Percentiles rank a stretch among this genome's conserved stretches.
Conservation (phyloP, 495 filamentous ascomycete genomes). For the Pseudevernia furfuracea region DNA sequence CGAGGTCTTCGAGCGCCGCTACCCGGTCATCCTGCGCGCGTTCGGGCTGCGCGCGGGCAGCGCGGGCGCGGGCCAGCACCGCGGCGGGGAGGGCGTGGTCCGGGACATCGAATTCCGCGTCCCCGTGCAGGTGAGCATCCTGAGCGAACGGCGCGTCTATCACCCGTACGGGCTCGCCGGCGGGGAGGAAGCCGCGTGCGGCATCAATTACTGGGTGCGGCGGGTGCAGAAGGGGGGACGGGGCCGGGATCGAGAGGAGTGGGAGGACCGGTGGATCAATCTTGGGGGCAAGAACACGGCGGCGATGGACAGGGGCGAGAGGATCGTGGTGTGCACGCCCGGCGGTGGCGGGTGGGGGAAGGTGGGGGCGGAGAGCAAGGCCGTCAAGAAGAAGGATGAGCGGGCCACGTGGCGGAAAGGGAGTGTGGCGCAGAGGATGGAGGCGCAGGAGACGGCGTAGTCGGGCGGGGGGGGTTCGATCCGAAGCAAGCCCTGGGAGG, state of each 20-base stretch:
- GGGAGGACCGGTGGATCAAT: slow-evolving; percentile 65
- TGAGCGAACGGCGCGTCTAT: slow-evolving; percentile 81
- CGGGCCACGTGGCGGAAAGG: slow-evolving; percentile 26
- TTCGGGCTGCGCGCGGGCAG: slow-evolving; percentile 68
- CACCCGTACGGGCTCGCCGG: slow-evolving; percentile 83
- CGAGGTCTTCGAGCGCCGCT: slow-evolving; percentile 91
- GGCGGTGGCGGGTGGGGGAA: slow-evolving; percentile 48
- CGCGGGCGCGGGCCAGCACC: slow-evolving; percentile 67
- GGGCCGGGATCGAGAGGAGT: slow-evolving; percentile 32
- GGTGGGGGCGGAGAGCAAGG: slow-evolving; percentile 22
- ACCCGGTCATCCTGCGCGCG: slow-evolving; percentile 77
- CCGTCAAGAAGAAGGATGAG: slow-evolving; percentile 20
- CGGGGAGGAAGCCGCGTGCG: slow-evolving; percentile 72
- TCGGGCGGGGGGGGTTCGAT: neutral
- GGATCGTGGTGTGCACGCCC: slow-evolving; percentile 64
- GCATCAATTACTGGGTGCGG: slow-evolving; percentile 81
- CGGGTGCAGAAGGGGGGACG: slow-evolving; percentile 42
- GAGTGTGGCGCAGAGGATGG: slow-evolving; percentile 24
- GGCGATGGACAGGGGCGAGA: slow-evolving; percentile 73
- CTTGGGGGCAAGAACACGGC: slow-evolving; percentile 93
- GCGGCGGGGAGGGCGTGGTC: slow-evolving; percentile 82
- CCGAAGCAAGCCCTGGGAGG: no score
- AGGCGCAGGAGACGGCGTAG: slow-evolving; percentile 26
- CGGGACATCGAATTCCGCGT: slow-evolving; percentile 92
- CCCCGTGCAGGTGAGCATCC: slow-evolving; percentile 78